Percentiles rank a stretch among this genome's conserved stretches.
These are phyloP conservation scores for Cladochytrium replicatum DNA, from an alignment of 192 early-diverging fungal species.

Conservation along the genomic window DNA sequence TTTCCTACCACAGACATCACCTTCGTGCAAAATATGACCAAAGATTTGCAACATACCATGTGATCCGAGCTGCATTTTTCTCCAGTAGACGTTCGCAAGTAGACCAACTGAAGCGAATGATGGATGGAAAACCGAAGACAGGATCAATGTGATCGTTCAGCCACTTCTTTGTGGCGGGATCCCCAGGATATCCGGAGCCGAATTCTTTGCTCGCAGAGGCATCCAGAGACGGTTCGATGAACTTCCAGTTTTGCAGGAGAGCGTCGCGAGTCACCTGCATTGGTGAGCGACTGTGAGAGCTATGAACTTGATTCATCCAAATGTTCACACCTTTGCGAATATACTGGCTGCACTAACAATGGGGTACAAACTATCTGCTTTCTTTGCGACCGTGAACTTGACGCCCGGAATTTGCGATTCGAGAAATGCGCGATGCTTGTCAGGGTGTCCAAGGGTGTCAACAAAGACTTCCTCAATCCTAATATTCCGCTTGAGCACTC, in stretches of 20 bases:
- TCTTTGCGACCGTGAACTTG: slow-evolving; percentile 78
- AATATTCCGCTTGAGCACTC: slow-evolving; percentile 51
- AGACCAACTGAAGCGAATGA: slow-evolving; percentile 93
- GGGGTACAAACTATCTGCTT: slow-evolving; percentile 88
- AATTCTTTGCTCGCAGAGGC: slow-evolving; percentile 32
- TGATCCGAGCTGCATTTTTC: slow-evolving; percentile 42
- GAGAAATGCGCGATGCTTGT: slow-evolving; percentile 69
- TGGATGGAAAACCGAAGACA: slow-evolving; percentile 85
- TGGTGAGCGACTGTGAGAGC: not conserved
- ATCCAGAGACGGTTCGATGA: slow-evolving; percentile 47
- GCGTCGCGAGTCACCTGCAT: slow-evolving; percentile 59
- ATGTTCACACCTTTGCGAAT: slow-evolving; percentile 71
- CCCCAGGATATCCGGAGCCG: slow-evolving; percentile 89
- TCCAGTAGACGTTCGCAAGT: slow-evolving; percentile 70
- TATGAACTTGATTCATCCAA: not conserved
- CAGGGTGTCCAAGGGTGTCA: slow-evolving; percentile 91
- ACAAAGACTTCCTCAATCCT: slow-evolving; percentile 74
- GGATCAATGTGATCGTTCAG: slow-evolving; percentile 62
- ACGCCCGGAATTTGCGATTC: slow-evolving; percentile 63
- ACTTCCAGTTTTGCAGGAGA: slow-evolving; percentile 53
- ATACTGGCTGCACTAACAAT: slow-evolving; percentile 94
- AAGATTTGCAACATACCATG: slow-evolving; percentile 37
- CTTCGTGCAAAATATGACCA: not conserved
- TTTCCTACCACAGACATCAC: not conserved
- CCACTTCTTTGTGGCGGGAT: slow-evolving; percentile 88